A percentile compares a stretch with the other conserved stretches of the same genome.
Evolutionary conservation across 768 basidiomycete species (phyloP).

Genomic region (Ephemerocybe angulata): DNA sequence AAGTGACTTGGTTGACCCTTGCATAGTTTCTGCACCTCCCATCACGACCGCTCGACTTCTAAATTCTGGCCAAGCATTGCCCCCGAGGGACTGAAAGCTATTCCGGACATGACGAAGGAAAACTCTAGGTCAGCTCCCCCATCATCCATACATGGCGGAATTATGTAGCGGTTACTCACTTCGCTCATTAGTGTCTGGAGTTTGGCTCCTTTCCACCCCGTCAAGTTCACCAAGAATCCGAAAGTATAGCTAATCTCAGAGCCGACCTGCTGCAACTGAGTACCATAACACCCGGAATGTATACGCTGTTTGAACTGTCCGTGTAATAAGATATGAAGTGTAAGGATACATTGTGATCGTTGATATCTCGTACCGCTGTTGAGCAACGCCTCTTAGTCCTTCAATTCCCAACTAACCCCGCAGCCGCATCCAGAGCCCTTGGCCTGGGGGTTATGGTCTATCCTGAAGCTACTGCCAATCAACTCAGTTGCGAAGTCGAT

Average conservation of each 20-base stretch:
- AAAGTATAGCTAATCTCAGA: neutral
- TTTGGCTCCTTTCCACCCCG: slow-evolving; percentile 25
- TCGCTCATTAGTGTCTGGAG: slow-evolving; percentile 18
- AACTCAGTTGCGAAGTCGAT: slow-evolving; percentile 92
- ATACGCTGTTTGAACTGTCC: neutral
- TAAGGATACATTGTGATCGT: neutral
- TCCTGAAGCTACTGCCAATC: slow-evolving; percentile 86
- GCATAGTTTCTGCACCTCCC: slow-evolving; percentile 23
- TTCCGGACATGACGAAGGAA: slow-evolving; percentile 20
- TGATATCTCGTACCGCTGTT: slow-evolving; percentile 1
- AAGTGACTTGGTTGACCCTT: neutral
- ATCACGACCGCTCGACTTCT: slow-evolving; percentile 24
- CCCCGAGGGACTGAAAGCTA: slow-evolving; percentile 19
- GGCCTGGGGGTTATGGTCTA: slow-evolving; percentile 85
- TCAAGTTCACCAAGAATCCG: slow-evolving; percentile 12
- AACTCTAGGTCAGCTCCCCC: slow-evolving; percentile 17
- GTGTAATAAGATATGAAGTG: neutral
- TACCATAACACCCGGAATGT: neutral
- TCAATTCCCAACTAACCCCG: slow-evolving; percentile 93
- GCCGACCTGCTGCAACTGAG: neutral
- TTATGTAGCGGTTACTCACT: neutral
- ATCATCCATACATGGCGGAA: neutral
- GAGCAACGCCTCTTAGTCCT: slow-evolving; percentile 30
- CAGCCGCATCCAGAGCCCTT: slow-evolving; percentile 91
- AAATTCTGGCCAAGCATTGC: slow-evolving; percentile 21